phyloP scores from a whole-genome alignment of 1,284 basidiomycete species.

The Takashimella tepidaria region DNA sequence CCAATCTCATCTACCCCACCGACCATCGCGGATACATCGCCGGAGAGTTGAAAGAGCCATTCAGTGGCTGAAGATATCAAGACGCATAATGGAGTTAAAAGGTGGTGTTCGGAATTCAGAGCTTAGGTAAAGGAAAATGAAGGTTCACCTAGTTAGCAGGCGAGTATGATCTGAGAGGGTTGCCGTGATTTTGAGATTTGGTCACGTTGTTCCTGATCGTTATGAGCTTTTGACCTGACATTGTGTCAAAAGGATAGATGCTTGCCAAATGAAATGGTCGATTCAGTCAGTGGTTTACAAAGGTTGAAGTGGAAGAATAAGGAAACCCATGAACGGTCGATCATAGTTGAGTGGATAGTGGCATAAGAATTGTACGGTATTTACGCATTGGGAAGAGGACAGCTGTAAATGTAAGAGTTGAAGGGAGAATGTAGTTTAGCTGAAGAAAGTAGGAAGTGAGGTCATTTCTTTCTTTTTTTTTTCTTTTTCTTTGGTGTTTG shows the following conservation, averaged over 20 bases:
- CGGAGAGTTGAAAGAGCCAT: constrained; percentile 12
- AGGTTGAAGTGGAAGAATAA: constrained; percentile 19
- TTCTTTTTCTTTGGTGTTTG: too few relatives aligned
- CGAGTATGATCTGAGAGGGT: too few relatives aligned
- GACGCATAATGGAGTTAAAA: constrained; percentile 29
- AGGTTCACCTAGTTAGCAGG: constrained; percentile 35
- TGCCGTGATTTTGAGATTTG: too few relatives aligned
- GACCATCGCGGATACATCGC: constrained; percentile 32
- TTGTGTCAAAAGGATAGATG: constrained; percentile 36
- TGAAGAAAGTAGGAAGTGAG: too few relatives aligned
- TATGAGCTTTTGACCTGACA: too few relatives aligned
- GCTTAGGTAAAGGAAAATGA: constrained; percentile 42
- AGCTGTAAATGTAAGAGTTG: too few relatives aligned
- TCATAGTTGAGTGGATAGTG: constrained; percentile 26
- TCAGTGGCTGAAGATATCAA: constrained; percentile 33
- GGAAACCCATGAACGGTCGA: constrained; percentile 13
- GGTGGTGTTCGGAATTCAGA: constrained; percentile 38
- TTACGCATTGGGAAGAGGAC: too few relatives aligned
- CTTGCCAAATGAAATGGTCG: constrained; percentile 21
- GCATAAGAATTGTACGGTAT: too few relatives aligned
- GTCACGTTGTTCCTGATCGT: too few relatives aligned
- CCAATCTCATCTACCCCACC: not conserved
- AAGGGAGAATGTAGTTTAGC: too few relatives aligned
- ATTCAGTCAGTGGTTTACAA: constrained; percentile 14
- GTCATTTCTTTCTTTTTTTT: too few relatives aligned